Percentiles rank a stretch among this genome's conserved stretches.
Evolutionary conservation across 306 rosid species (phyloP).

Genomic region (Cicer judaicum): DNA sequence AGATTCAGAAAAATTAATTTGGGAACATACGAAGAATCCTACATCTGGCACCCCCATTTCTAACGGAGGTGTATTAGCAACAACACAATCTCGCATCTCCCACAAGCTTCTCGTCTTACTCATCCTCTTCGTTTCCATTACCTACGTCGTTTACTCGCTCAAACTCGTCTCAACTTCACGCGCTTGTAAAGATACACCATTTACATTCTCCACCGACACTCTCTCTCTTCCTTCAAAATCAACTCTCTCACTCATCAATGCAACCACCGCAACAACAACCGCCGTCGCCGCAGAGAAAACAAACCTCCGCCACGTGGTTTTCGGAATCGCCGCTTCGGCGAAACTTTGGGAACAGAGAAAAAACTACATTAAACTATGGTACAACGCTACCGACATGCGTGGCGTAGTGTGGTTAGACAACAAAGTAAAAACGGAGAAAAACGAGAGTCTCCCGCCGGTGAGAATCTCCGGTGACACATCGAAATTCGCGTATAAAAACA

Average conservation of each 20-base stretch:
- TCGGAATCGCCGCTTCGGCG: slow-evolving; percentile 96
- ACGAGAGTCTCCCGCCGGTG: slow-evolving; percentile 66
- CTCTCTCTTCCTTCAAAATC: background rate
- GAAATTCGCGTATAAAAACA: slow-evolving; percentile 63
- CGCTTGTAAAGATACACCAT: slow-evolving; percentile 54
- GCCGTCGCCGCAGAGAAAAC: slow-evolving; percentile 41
- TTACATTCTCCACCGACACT: slow-evolving; percentile 45
- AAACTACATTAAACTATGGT: slow-evolving; percentile 94
- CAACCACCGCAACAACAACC: slow-evolving; percentile 24
- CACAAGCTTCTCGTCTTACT: slow-evolving; percentile 70
- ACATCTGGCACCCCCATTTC: slow-evolving; percentile 50
- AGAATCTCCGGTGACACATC: slow-evolving; percentile 80
- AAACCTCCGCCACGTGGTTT: slow-evolving; percentile 66
- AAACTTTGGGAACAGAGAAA: slow-evolving; percentile 85
- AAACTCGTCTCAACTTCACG: slow-evolving; percentile 74
- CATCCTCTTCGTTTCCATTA: slow-evolving; percentile 73
- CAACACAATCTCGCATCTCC: slow-evolving; percentile 47
- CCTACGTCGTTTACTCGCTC: slow-evolving; percentile 80
- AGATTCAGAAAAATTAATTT: slow-evolving; percentile 64
- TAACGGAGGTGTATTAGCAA: slow-evolving; percentile 20
- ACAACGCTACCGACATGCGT: slow-evolving; percentile 67
- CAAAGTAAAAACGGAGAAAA: slow-evolving; percentile 29
- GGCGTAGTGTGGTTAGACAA: slow-evolving; percentile 94
- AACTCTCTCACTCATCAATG: slow-evolving; percentile 18
- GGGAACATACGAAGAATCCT: slow-evolving; percentile 72